Base-by-base conservation (phyloP, 768 basidiomycete species). In the Macrolepiota dolichaula region DNA sequence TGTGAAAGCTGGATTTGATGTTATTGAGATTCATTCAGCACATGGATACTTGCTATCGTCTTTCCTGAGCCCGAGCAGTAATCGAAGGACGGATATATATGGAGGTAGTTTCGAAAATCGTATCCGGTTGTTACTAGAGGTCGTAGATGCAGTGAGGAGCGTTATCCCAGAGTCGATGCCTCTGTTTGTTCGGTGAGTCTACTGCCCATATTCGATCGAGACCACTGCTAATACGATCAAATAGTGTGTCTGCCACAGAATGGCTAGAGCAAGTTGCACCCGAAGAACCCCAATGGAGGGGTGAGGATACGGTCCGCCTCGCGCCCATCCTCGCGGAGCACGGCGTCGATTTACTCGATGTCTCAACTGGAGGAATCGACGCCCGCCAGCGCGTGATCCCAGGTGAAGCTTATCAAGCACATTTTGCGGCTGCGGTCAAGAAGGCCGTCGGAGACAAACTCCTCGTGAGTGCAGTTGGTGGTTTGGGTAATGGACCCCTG, bases 271-370 rank as follows among this genome's bases (percentile, higher is more conserved):
- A 82, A 59, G 74, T 77, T 3, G 71, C 81, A 1, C 83, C 85
- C 0, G 73, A 87, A 60, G 83, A 88, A 63, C 79, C 81, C 11
- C 83, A 83, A 5, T 91, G 92, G 91, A 80, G 81, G 15, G 63
- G 81, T 1, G 84, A 88, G 68, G 91, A 93, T 68, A 89, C 87
- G 1, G 82, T 82, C 24, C 74, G 79, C 35, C 74, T 92, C 24
- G 82, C 85, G 1, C 73, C 77, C 17, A 79, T 86, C 63, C 79
- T 93, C 17, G 77, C 77, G 17, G 79, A 82, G 13, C 79, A 85
- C 47, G 90, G 90, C 4, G 81, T 93, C 55, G 92, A 93, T 70
- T 75, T 94, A 37, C 72, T 94, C 50, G 92, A 94, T 65, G 81
- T 90, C 37, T 88, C 86, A 3, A 79, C 80, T 0, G 90, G 85